Percentiles rank a stretch among this genome's conserved stretches.
Evolutionary conservation across 169 alveolate genomes (phyloP).

Genomic region (Plasmodium sp.): DNA sequence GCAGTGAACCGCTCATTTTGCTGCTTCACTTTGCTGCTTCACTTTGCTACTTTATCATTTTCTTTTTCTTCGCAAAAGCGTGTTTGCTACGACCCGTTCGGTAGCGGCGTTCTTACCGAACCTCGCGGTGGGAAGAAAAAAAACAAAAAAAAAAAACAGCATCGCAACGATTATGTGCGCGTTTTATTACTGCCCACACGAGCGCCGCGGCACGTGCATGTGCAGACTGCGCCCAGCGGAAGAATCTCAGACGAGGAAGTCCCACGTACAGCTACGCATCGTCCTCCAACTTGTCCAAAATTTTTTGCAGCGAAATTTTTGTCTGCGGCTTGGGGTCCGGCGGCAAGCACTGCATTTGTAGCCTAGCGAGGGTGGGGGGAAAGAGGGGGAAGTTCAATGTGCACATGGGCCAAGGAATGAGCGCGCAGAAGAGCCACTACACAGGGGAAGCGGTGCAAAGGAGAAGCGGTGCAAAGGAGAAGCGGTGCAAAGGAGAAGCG

Average conservation of each 20-base stretch:
- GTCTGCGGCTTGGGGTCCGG: conserved; percentile 74
- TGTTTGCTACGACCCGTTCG: neutral
- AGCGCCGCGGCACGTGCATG: neutral
- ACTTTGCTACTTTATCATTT: neutral
- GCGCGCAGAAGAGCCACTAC: neutral
- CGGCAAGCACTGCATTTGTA: conserved; percentile 62
- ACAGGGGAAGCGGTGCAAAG: neutral
- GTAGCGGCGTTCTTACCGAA: neutral
- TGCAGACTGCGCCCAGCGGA: neutral
- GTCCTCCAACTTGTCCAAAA: neutral
- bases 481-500: neutral
- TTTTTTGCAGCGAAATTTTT: conserved; percentile 46
- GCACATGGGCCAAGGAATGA: neutral
- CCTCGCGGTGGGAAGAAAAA: neutral
- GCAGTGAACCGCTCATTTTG: neutral
- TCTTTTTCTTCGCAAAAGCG: neutral
- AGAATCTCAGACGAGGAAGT: neutral
- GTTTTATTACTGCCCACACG: neutral
- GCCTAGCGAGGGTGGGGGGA: neutral
- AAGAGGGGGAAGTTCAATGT: neutral
- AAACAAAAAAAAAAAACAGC: neutral
- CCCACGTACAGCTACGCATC: neutral
- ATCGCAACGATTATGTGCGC: neutral
- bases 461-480: neutral
- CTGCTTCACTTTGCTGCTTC: too few species aligned